A percentile compares a stretch with the other conserved stretches of the same genome.
phyloP scores from a whole-genome alignment of 2,329 filamentous ascomycete genomes.

The Scedosporium dehoogii region DNA sequence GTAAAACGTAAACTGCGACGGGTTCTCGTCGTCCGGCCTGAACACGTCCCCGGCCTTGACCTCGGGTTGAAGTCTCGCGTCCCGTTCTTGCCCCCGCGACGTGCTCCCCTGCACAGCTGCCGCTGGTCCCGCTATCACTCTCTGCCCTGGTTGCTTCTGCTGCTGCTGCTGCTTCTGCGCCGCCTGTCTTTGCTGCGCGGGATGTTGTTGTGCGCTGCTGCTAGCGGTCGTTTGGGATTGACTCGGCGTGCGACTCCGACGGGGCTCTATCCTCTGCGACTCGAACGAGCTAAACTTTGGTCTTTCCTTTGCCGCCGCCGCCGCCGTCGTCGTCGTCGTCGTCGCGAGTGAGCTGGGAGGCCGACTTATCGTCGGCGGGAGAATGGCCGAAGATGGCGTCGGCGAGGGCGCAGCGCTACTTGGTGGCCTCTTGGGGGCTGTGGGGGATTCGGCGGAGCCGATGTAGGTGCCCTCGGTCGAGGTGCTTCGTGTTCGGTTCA shows the following conservation, averaged over 20 bases:
- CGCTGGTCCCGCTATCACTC: neutral
- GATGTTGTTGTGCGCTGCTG: too few species aligned
- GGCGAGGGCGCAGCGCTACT: neutral
- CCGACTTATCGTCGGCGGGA: neutral
- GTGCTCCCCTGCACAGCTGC: neutral
- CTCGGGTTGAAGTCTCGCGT: neutral
- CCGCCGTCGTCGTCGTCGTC: neutral
- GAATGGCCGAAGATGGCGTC: neutral
- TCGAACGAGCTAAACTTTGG: neutral
- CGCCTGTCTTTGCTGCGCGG: neutral
- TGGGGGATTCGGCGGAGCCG: neutral
- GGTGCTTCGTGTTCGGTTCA: neutral
- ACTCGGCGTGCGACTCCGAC: neutral
- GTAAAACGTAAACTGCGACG: conserved; percentile 3
- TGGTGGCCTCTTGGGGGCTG: neutral
- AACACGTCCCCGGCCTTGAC: neutral
- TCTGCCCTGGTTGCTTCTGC: neutral
- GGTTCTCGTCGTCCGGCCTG: neutral
- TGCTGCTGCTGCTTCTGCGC: too few species aligned
- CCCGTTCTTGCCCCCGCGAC: neutral
- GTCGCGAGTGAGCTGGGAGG: neutral
- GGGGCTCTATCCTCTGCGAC: neutral
- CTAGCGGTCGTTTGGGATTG: neutral
- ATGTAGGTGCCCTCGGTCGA: neutral
- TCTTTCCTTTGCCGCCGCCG: neutral